Evolutionary conservation across 2,329 filamentous ascomycete genomes (phyloP), one percentile per base, ranked within the genome.

Genomic region (Clonostachys solani): DNA sequence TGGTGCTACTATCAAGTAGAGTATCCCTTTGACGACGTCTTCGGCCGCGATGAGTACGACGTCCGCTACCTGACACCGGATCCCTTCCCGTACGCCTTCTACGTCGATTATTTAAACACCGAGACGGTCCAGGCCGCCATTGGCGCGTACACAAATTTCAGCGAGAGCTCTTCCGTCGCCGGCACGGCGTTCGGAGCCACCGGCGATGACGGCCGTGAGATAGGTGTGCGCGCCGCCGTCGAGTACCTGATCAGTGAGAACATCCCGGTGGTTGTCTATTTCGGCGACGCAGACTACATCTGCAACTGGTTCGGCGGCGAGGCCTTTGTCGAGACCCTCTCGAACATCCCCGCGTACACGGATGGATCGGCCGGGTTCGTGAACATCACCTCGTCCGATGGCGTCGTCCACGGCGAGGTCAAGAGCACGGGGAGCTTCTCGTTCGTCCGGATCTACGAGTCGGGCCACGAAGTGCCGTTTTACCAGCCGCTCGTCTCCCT

Each of bases 231-330:
- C 23, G 23, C 23, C 6, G 23, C 23, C 2, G 23, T 29, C 23
- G 23, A 29, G 23, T 29, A 29, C 9, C 23, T 29, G 3, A 75
- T 99, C 47, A 81, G 97, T 51, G 83, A 94, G 72, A 71, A 97
- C 77, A 95, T 99, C 51, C 92, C 92, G 34, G 89, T 97, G 47
- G 80, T 97, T 51, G 86, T 99, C 76, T 99, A 97, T 61, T 94
- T 88, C 50, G 89, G 89, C 62, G 88, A 92, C 60, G 88, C 88
- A 46, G 89, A 94, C 69, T 92, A 85, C 72, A 95, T 94, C 69
- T 84, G 90, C 86, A 96, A 97, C 83, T 96, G 92, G 92, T 88
- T 99, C 54, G 94, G 94, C 59, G 97, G 97, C 82, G 85, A 89
- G 69, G 92, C 89, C 50, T 99, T 94, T 94, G 86, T 89, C 48